Evolutionary conservation across 805 yeast species (phyloP), one percentile per base, ranked within the genome.

Genomic region (Sugiyamaella boreocaroliniensis): DNA sequence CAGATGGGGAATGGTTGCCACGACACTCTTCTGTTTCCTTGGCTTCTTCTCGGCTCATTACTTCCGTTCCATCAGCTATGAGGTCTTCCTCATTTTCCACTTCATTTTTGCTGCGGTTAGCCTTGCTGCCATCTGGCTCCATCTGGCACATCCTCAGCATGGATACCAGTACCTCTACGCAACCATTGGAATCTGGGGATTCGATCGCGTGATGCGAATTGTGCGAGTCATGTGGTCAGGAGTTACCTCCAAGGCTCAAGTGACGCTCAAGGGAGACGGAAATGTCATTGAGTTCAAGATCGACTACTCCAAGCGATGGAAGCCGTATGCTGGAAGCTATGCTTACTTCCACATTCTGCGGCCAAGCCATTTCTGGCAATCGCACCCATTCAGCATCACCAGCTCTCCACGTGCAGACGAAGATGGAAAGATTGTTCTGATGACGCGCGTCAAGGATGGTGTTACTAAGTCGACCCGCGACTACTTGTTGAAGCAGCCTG

Each of bases 371-470:
- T 82, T 83, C 65, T 83, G 83, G 82, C 88, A 85, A 64, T 79
- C 85, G 4, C 89, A 85, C 65, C 92, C 92, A 4, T 85, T 86
- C 68, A 82, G 90, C 1, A 47, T 68, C 12, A 52, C 52, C 20
- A 41, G 40, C 29, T 49, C 58, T 22, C 57, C 58, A 1, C 41
- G 19, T 10, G 50, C 53, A 4, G 54, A 51, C 1, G 49, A 44
- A 18, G 47, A 54, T 8, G 55, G 52, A n/a, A 48, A 55, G 20
- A 26, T 61, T 14, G 47, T 48, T 18, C 34, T 61, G 9, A 48
- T 56, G 45, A 47, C 52, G 12, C 40, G 54, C 19, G 56, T 52
- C 9, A 49, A 52, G 29, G 48, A 51, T 2, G 64, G 64, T 5
- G 37, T 54, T 19, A 61, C 64, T 19, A 50, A 53, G 43, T 40